These are phyloP conservation scores for Glycine latifolia DNA, from an alignment of 306 rosid species.

Conservation along the genomic window DNA sequence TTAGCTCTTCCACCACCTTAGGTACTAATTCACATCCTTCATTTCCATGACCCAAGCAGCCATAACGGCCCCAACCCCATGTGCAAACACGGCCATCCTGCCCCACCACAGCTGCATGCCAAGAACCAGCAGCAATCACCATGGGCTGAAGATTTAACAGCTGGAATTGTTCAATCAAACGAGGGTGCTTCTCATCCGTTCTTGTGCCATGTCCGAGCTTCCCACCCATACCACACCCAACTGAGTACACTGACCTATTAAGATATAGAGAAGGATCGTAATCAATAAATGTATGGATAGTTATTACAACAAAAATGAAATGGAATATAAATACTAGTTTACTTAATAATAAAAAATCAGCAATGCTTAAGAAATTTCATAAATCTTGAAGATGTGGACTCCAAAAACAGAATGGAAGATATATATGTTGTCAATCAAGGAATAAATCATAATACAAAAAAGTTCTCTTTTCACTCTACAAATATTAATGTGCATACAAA, in stretches of 20 bases:
- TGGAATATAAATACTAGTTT: not conserved
- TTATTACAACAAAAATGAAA: not conserved
- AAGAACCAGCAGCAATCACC: slow-evolving; percentile 87
- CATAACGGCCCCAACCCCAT: slow-evolving; percentile 94
- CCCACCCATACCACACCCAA: slow-evolving; percentile 93
- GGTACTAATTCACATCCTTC: slow-evolving; percentile 82
- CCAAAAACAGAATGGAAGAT: slow-evolving; percentile 1
- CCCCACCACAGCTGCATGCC: slow-evolving; percentile 97
- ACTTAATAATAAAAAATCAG: not conserved
- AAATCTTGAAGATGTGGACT: not conserved
- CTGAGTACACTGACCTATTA: slow-evolving; percentile 87
- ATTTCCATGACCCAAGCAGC: slow-evolving; percentile 90
- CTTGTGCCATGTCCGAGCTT: slow-evolving; percentile 85
- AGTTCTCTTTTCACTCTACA: not conserved
- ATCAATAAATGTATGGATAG: not conserved
- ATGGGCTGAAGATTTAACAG: slow-evolving; percentile 73
- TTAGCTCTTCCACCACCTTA: slow-evolving; percentile 77
- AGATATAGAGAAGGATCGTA: slow-evolving; percentile 15
- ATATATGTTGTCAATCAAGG: not conserved
- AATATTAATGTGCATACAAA: not conserved
- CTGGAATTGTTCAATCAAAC: slow-evolving; percentile 72
- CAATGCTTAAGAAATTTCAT: slow-evolving; percentile 2
- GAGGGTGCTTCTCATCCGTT: slow-evolving; percentile 78
- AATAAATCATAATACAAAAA: not conserved
- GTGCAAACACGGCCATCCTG: slow-evolving; percentile 89